Base-by-base conservation (phyloP, 768 basidiomycete species). In the Lentinula raphanica region DNA sequence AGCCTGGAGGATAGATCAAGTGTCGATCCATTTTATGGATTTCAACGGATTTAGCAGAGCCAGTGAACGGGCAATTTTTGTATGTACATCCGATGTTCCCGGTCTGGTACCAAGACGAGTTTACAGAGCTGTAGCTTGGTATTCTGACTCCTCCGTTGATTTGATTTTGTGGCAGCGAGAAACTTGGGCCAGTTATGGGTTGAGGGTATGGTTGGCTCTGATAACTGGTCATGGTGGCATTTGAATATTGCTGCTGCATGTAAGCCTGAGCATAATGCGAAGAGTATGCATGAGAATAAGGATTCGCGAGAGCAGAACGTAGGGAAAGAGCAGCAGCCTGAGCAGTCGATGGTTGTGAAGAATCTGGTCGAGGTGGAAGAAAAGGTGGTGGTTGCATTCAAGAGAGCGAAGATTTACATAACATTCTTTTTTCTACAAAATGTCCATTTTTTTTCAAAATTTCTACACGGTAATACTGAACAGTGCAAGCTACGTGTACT, bases 11-110 rank as follows among this genome's bases (percentile, higher is more conserved):
- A 62, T 83, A 92, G 48, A 93, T 84, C 42, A 94, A 77, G 69
- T 94, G 92, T n/a, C 91, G 79, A 64, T 93, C 92, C 91, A 92
- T 93, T 84, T 85, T 87, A 66, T 94, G 92, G 28, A 75, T 77
- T 68, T 92, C 87, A 15, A 92, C 81, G 25, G 82, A 74, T 67
- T 90, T 89, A 39, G 75, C 72, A 3, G 90, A 86, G 32, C 88
- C 91, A 38, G 74, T 74, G 64, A 90, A 94, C 5, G 68, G 63
- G 67, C 92, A 94, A n/a, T 78, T 77, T 42, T 72, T 75, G 63
- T 87, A 76, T 7, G 79, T 77, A 67, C 90, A 92, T 55, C 79
- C 78, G 61, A 62, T 68, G 62, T 74, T 78, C 3, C 90, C 90
- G 39, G 82, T 66, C 57, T 84, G 84, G 65, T 87, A 85, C 85